Evolutionary conservation across 192 early-diverging fungal species (phyloP).

Genomic region (Kappamyces sp.): DNA sequence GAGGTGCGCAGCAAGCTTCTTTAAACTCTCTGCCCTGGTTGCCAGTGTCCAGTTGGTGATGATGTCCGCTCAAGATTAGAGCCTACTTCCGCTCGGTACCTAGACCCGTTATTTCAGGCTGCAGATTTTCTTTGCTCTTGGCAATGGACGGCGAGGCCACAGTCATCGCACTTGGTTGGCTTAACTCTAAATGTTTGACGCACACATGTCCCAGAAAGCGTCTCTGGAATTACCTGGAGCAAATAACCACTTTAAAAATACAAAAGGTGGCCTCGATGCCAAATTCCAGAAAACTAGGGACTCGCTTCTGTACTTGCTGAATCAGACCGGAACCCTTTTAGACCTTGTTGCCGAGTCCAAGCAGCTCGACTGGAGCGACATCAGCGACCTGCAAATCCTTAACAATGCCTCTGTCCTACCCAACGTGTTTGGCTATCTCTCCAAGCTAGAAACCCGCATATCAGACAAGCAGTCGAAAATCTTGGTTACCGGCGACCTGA

Average conservation of each 20-base stretch:
- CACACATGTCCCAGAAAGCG: slow-evolving; percentile 4
- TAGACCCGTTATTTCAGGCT: too few relatives aligned
- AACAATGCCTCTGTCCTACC: neutral
- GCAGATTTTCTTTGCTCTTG: slow-evolving; percentile 52
- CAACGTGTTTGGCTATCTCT: slow-evolving; percentile 46
- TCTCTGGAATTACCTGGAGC: too few relatives aligned
- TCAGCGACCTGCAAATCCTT: neutral
- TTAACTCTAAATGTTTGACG: slow-evolving; percentile 5
- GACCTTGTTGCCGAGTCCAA: neutral
- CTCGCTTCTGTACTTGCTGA: slow-evolving; percentile 9
- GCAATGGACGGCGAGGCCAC: slow-evolving; percentile 61
- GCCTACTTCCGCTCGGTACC: too few relatives aligned
- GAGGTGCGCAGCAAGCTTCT: too few relatives aligned
- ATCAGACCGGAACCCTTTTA: slow-evolving; percentile 7
- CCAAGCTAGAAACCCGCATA: slow-evolving; percentile 78
- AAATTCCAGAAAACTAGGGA: slow-evolving; percentile 2
- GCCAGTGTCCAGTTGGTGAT: too few relatives aligned
- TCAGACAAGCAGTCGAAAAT: slow-evolving; percentile 89
- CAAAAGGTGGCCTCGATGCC: neutral
- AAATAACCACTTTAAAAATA: too few relatives aligned
- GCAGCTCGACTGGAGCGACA: neutral
- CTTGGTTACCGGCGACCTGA: slow-evolving; percentile 94
- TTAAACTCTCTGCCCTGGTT: too few relatives aligned
- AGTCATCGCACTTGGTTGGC: neutral
- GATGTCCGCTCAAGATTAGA: too few relatives aligned